phyloP scores from a whole-genome alignment of 164 flowering plant species.

The Protea cynaroides region DNA sequence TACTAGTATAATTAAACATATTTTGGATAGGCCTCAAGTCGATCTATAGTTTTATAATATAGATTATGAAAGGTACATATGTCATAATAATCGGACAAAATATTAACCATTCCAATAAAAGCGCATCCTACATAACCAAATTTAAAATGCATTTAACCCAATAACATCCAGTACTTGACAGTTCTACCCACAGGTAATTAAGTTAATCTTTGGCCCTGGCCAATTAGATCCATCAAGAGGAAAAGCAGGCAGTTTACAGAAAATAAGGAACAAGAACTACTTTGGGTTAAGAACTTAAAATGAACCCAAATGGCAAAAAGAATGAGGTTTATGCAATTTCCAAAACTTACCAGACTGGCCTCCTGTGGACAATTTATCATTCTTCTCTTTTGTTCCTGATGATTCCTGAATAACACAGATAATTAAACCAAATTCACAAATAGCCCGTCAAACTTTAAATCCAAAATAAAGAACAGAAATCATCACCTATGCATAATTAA shows the following conservation, averaged over 20 bases:
- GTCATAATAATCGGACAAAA: too few species aligned
- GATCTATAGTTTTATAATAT: too few species aligned
- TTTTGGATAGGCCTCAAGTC: too few species aligned
- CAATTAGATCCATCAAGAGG: not conserved
- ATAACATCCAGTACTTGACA: too few species aligned
- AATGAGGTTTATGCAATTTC: constrained; percentile 1
- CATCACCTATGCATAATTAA: not conserved
- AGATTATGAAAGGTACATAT: too few species aligned
- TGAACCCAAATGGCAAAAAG: constrained; percentile 1
- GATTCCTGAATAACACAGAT: constrained; percentile 38
- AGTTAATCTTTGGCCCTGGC: not conserved
- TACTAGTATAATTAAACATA: too few species aligned
- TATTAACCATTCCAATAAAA: too few species aligned
- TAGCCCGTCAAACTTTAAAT: not conserved
- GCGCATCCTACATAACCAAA: too few species aligned
- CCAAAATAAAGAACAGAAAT: not conserved
- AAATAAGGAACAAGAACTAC: not conserved
- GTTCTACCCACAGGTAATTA: too few species aligned
- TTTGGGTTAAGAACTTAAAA: not conserved
- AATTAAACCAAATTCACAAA: constrained; percentile 1
- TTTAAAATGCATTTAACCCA: too few species aligned
- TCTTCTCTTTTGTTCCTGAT: constrained; percentile 35
- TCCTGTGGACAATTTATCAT: constrained; percentile 26
- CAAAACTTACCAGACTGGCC: constrained; percentile 49
- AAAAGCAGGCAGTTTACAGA: not conserved